Percentiles rank a stretch among this genome's conserved stretches.
phyloP scores from a whole-genome alignment of 331 rosid species.

The Quercus lobata region DNA sequence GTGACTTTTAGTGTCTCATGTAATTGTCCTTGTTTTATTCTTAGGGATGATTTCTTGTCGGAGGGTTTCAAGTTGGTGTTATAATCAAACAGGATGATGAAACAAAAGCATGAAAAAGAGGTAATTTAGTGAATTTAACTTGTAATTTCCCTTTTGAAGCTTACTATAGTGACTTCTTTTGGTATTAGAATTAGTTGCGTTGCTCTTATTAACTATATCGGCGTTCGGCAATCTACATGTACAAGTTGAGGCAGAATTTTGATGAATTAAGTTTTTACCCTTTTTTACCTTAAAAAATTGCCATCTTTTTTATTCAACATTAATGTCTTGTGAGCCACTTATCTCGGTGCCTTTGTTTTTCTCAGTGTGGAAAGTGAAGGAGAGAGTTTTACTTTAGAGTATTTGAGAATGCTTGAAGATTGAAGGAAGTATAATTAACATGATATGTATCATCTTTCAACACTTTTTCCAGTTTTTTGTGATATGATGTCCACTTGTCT shows the following conservation, averaged over 20 bases:
- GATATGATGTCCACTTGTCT: too few relatives aligned
- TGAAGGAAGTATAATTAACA: neutral
- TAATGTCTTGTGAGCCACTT: neutral
- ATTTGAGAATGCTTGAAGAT: neutral
- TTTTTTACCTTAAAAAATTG: neutral
- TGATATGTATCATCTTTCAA: neutral
- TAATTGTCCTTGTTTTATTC: neutral
- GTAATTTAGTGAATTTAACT: neutral
- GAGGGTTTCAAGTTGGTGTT: conserved; percentile 69
- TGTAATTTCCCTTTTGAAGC: neutral
- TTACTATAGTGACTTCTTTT: neutral
- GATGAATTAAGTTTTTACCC: neutral
- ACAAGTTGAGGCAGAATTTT: neutral
- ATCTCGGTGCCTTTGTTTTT: conserved; percentile 21
- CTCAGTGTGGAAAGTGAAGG: conserved; percentile 14
- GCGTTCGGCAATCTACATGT: too few relatives aligned
- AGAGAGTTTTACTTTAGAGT: neutral
- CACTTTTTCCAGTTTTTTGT: too few relatives aligned
- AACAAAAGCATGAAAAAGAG: neutral
- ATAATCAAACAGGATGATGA: conserved; percentile 14
- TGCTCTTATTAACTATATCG: neutral
- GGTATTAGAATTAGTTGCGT: neutral
- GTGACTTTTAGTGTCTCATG: neutral
- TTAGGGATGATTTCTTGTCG: conserved; percentile 74
- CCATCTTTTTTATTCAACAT: neutral